Base-by-base conservation (phyloP, 441 rosid genomes). In the Mallotus japonicus region DNA sequence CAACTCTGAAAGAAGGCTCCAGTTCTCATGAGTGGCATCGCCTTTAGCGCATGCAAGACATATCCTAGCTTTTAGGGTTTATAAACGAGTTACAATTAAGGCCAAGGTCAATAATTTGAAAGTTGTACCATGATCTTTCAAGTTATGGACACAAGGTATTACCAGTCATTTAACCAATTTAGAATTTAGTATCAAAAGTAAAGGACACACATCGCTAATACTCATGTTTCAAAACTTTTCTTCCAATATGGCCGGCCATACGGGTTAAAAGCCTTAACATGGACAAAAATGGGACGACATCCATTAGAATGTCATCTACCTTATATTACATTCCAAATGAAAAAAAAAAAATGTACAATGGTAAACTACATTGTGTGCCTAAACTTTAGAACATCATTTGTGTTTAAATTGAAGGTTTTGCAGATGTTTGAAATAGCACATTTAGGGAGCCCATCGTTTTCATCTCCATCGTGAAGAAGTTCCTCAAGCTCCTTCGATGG, bases 401-500 rank as follows among this genome's bases (percentile, higher is more conserved):
- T 71, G 72, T 85, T 85, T 83, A 95, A 80, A 32, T 78, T 68
- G 74, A 83, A 92, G 37, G 75, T 75, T 76, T 78, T 84, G 87
- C 97, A 93, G 78, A 91, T 87, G 17, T 81, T 80, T 53, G 83
- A 57, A 61, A 91, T 78, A 22, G 58, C 82, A 22, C 63, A 61
- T 76, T 90, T 76, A 62, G 77, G 79, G 2, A 90, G 89, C 56
- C 86, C 91, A 68, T 84, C 85, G 32, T 76, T 74, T 60, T 70
- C 83, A 47, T 71, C 78, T 62, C 78, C 74, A 10, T 22, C 14
- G 55, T 73, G 6, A 70, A 85, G 32, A 60, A 90, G 83, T 51
- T 85, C 79, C 75, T 86, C 77, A 1, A 92, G 87, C 76, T 91
- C 91, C 76, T 77, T 71, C 0, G 96, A 95, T 68, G 99, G 90